Base-by-base conservation (phyloP, 208 protist species). In the Herpetomonas samuelpessoai region DNA sequence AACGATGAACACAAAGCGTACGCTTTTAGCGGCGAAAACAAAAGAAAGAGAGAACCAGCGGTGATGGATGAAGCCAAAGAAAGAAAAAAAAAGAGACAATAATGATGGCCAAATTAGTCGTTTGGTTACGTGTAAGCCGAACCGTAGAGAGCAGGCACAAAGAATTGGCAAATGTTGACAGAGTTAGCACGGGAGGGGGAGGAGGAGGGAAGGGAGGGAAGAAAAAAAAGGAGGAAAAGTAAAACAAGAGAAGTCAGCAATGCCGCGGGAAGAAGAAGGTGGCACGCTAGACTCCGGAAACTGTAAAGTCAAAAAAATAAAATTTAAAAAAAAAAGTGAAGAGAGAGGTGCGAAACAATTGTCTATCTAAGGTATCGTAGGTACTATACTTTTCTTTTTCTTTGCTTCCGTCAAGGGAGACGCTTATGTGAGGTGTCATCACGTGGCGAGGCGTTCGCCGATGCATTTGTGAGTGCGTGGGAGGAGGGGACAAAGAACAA, bases 281-380 rank as follows among this genome's bases (percentile, higher is more conserved):
- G 0, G 18, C 24, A 7, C 19, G 19, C 24, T 19, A 26, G 19
- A n/a, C 38, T 45, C 6, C 7, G 47, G 27, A 22, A 24, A 49
- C 7, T 10, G 10, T 24, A 27, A 51, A 27, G 21, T 22, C 10
- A 27, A 39, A 31, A 28, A 21, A 6, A 25, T 6, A 6, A 56
- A 31, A 25, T 31, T 10, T 56, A 18, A 26, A 52, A 51, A 57
- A 57, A 65, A 53, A 56, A 51, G 45, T 7, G 45, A 56, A 21
- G n/a, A 56, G 2, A 41, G n/a, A 38, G n/a, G 16, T 44, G 35
- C 10, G 16, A 44, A 44, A 44, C 35, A 44, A 7, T n/a, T n/a
- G n/a, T n/a, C n/a, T n/a, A n/a, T n/a, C n/a, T n/a, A n/a, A n/a
- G n/a, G n/a, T n/a, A n/a, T n/a, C n/a, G n/a, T 41, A 41, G 6